Conservation (phyloP, 2,329 filamentous ascomycete species). For the Tolypocladium endophyticum region DNA sequence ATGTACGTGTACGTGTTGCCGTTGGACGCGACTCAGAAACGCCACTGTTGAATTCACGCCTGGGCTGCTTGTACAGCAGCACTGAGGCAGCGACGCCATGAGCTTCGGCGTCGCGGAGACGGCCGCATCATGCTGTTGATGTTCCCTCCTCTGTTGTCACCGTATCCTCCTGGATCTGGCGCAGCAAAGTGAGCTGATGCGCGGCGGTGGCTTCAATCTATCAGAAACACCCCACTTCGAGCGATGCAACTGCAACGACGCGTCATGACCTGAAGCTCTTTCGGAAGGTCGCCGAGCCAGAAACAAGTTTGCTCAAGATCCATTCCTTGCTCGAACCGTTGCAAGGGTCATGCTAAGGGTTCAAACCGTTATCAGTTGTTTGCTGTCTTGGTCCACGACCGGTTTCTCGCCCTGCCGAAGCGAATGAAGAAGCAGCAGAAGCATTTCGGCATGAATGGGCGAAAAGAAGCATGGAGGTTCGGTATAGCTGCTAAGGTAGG, state of each 20-base stretch:
- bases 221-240: neutral
- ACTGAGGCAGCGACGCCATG: neutral
- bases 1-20: neutral
- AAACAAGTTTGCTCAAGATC: neutral
- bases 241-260: neutral
- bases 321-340: neutral
- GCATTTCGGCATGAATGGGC: neutral
- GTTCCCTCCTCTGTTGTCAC: neutral
- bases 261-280: neutral
- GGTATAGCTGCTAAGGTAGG: neutral
- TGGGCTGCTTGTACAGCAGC: neutral
- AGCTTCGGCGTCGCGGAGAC: neutral
- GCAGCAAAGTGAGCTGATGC: neutral
- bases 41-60: neutral
- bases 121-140: neutral
- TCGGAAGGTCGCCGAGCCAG: neutral
- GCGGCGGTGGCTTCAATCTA: no score
- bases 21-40: neutral
- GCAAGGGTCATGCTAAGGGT: no score
- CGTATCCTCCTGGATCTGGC: neutral
- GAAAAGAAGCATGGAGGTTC: neutral
- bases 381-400: neutral
- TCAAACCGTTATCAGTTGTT: neutral
- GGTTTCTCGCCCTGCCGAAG: neutral
- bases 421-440: neutral